Evolutionary conservation across 148 eudicot species (phyloP).

Genomic region (Amaranthus cruentus): DNA sequence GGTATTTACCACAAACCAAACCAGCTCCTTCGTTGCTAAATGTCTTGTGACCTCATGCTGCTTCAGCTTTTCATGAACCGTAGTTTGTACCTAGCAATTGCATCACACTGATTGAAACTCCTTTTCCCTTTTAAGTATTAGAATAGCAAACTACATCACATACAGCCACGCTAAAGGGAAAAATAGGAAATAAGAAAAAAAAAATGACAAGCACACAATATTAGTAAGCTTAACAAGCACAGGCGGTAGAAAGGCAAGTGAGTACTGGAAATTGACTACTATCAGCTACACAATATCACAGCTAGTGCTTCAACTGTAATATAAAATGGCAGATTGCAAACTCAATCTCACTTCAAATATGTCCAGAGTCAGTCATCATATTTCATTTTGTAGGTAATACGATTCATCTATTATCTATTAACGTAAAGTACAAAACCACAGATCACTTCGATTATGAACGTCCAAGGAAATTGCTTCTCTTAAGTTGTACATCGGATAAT

Average conservation of each 20-base stretch:
- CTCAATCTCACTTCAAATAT: too few relatives aligned
- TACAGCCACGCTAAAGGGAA: not conserved
- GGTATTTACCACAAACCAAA: constrained; percentile 78
- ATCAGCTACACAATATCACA: too few relatives aligned
- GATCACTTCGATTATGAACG: not conserved
- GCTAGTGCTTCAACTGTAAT: too few relatives aligned
- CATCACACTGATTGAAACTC: not conserved
- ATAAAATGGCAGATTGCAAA: too few relatives aligned
- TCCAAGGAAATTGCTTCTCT: not conserved
- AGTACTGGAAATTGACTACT: not conserved
- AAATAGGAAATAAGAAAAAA: not conserved
- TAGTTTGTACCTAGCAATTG: constrained; percentile 59
- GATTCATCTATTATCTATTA: not conserved
- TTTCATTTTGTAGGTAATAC: not conserved
- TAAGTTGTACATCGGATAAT: not conserved
- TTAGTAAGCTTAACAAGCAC: not conserved
- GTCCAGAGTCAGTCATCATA: not conserved
- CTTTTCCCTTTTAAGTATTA: not conserved
- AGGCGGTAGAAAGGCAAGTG: not conserved
- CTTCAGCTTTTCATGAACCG: constrained; percentile 63
- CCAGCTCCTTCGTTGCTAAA: constrained; percentile 82
- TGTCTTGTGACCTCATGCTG: constrained; percentile 62
- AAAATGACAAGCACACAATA: not conserved
- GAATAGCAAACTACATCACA: not conserved
- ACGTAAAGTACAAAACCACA: not conserved